Conservation (phyloP, 1,284 basidiomycete species). For the Rhodotorula sp. region DNA sequence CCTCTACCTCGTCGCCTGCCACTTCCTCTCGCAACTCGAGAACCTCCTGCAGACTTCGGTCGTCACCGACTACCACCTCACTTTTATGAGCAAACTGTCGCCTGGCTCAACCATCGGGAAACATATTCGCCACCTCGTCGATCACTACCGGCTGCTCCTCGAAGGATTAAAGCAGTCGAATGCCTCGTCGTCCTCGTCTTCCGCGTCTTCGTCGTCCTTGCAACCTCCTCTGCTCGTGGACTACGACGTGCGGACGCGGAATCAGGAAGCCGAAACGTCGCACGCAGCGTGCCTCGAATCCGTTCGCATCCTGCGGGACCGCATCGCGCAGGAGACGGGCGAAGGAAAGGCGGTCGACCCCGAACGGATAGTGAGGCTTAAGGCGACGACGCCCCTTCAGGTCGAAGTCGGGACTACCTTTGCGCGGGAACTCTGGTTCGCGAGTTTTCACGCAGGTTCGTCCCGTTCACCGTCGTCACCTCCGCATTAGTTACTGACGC, state of each 20-base stretch:
- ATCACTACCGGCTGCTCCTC: conserved; percentile 34
- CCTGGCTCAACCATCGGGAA: conserved; percentile 34
- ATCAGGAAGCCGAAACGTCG: conserved; percentile 74
- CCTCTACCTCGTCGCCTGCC: conserved; percentile 26
- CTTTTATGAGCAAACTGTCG: not conserved
- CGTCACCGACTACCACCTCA: conserved; percentile 21
- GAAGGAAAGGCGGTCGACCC: conserved; percentile 48
- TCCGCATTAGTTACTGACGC: not conserved
- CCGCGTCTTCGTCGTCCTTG: not conserved
- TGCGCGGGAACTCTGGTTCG: conserved; percentile 85
- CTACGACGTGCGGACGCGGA: conserved; percentile 69
- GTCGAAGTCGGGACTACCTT: conserved; percentile 72
- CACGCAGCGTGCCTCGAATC: conserved; percentile 61
- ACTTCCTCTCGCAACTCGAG: conserved; percentile 17
- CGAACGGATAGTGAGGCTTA: conserved; percentile 61
- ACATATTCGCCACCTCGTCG: conserved; percentile 31
- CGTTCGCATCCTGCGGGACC: conserved; percentile 54
- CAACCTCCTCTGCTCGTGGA: conserved; percentile 51
- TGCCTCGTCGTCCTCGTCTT: not conserved
- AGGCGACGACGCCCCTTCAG: conserved; percentile 71
- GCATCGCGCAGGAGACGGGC: conserved; percentile 15
- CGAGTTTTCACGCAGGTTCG: conserved; percentile 74
- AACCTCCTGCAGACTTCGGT: conserved; percentile 6
- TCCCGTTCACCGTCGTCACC: conserved; percentile 63
- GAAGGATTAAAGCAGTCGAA: conserved; percentile 7